A percentile compares a stretch with the other conserved stretches of the same genome.
phyloP scores from a whole-genome alignment of 805 yeast genomes.

The Saturnispora besseyi region DNA sequence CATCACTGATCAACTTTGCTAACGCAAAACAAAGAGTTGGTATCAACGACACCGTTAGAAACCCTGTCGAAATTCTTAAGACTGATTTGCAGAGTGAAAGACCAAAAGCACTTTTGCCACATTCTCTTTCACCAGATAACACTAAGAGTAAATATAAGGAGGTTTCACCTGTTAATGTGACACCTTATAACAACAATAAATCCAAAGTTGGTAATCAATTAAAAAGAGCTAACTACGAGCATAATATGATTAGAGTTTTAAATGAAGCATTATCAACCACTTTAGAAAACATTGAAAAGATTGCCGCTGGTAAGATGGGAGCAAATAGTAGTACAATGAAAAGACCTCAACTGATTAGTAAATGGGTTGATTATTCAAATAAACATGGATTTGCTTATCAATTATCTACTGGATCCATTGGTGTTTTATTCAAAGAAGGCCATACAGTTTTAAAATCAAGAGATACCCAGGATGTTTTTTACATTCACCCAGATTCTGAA shows the following conservation, averaged over 20 bases:
- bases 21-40: constrained; percentile 59
- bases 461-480: constrained; percentile 57
- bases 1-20: constrained; percentile 59
- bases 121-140: constrained; percentile 86
- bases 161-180: constrained; percentile 29
- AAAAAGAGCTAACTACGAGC: constrained; percentile 23
- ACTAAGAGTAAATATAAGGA: constrained; percentile 82
- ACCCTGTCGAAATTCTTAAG: constrained; percentile 61
- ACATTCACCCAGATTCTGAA: constrained; percentile 39
- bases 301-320: constrained; percentile 19
- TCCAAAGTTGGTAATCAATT: constrained; percentile 23
- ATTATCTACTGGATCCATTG: constrained; percentile 79
- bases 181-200: constrained; percentile 15
- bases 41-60: constrained; percentile 35
- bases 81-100: constrained; percentile 63
- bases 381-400: constrained; percentile 94
- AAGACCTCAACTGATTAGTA: constrained; percentile 68
- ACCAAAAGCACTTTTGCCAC: constrained; percentile 67
- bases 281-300: constrained; percentile 20
- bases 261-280: constrained; percentile 24
- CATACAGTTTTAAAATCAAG: constrained; percentile 68
- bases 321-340: constrained; percentile 16
- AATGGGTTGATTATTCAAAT: constrained; percentile 97
- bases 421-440: constrained; percentile 81
- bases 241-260: constrained; percentile 21